phyloP scores from a whole-genome alignment of 2,329 filamentous ascomycete species.

The Epichloe gansuensis region DNA sequence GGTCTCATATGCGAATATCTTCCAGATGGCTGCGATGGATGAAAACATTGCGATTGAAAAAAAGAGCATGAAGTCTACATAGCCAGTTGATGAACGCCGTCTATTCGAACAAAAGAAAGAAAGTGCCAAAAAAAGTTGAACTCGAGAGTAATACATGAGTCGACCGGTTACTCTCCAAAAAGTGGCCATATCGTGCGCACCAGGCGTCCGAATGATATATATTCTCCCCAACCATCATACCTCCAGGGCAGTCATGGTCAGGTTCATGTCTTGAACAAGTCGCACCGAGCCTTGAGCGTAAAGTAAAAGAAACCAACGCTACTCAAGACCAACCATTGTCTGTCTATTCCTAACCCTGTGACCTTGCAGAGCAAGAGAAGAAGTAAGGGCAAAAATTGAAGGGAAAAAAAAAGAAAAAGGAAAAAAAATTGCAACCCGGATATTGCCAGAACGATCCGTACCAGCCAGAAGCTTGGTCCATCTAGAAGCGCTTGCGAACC shows the following conservation, averaged over 20 bases:
- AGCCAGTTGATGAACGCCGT: not conserved
- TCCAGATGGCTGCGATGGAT: too few relatives aligned
- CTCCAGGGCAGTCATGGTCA: not conserved
- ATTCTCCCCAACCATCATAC: not conserved
- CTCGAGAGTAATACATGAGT: too few relatives aligned
- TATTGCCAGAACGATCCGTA: not conserved
- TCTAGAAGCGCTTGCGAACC: constrained; percentile 5
- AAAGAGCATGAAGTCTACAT: not conserved
- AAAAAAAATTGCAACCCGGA: not conserved
- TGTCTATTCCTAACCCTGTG: too few relatives aligned
- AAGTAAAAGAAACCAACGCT: not conserved
- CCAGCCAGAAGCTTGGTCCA: not conserved
- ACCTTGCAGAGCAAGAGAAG: not conserved
- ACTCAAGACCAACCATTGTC: not conserved
- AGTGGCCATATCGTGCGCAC: not conserved
- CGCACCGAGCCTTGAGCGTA: too few relatives aligned
- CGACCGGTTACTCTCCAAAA: not conserved
- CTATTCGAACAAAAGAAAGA: not conserved
- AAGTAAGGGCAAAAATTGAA: not conserved
- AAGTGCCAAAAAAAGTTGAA: not conserved
- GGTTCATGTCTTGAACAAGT: too few relatives aligned
- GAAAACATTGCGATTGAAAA: too few relatives aligned
- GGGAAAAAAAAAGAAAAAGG: not conserved
- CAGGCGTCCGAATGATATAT: not conserved
- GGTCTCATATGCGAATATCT: too few relatives aligned